Evolutionary conservation across 805 yeast species (phyloP), one percentile per base, ranked within the genome.

Genomic region (Metschnikowia hibisci): DNA sequence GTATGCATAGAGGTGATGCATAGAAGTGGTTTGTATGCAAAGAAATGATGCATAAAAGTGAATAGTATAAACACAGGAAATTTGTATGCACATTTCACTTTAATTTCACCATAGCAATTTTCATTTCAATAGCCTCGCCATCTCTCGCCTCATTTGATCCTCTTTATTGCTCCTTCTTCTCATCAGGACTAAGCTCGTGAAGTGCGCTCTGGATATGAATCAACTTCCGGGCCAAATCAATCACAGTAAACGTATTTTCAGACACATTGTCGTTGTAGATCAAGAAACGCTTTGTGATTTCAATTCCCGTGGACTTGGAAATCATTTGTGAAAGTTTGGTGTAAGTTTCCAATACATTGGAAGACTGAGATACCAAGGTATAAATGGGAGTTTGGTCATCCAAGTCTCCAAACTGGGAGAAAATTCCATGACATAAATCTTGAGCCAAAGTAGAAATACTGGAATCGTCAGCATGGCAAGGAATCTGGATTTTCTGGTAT

Each of bases 231-330:
- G 61, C 56, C 45, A 69, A 61, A 13, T 54, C 48, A 14, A 45
- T 52, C 20, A 69, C 54, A 4, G 64, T 60, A 42, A 64, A 57
- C 16, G 57, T 61, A 42, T 49, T 51, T 28, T 45, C 35, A 12
- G 49, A 46, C 23, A 46, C 49, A 27, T 48, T 50, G 32, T 53
- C 55, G 35, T 49, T 52, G 41, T 53, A 53, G 35, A 70, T 58
- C 48, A 72, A 67, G 8, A 69, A 54, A 43, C 71, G 66, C 20
- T 66, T 57, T 47, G 60, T 67, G 39, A 72, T 65, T 30, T 61
- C 63, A 28, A 69, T 53, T 15, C 62, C 64, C n/a, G 72, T 66
- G 2, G 71, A 56, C 25, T 47, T 47, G 22, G 69, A 60, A 23
- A 68, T 62, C 31, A 67, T 44, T 14, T 43, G 45, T 14, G 55